Percentiles rank a stretch among this genome's conserved stretches.
phyloP scores from a whole-genome alignment of 495 filamentous ascomycete genomes.

The Ramalina intermedia region DNA sequence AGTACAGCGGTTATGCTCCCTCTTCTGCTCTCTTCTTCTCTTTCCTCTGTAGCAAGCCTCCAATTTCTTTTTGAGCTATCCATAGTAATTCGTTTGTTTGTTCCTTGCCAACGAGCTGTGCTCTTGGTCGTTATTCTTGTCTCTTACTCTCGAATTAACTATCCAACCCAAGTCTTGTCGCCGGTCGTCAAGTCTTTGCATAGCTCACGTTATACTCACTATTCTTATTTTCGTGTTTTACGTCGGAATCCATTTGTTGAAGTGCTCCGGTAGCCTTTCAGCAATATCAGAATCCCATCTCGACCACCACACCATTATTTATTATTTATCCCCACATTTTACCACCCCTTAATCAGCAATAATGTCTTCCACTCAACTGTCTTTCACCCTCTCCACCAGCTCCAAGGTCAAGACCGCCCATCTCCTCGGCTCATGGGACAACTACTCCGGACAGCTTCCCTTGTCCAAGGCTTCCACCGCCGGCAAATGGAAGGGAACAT shows the following conservation, averaged over 20 bases:
- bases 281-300: background rate
- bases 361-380: constrained; percentile 76
- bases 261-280: constrained; percentile 18
- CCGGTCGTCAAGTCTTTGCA: constrained; percentile 35
- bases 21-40: constrained; percentile 22
- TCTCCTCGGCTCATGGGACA: constrained; percentile 95
- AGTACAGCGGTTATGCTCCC: constrained; percentile 3
- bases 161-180: constrained; percentile 28
- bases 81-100: constrained; percentile 18
- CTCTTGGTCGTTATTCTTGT: constrained; percentile 20
- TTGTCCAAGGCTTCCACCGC: constrained; percentile 71
- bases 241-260: constrained; percentile 2
- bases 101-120: constrained; percentile 14
- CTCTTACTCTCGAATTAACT: constrained; percentile 20
- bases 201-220: constrained; percentile 29
- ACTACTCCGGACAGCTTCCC: constrained; percentile 84
- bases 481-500: constrained; percentile 86
- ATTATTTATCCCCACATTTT: constrained; percentile 11
- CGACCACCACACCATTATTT: constrained; percentile 2
- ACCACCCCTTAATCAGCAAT: constrained; percentile 32
- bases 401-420: constrained; percentile 96
- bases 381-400: constrained; percentile 87
- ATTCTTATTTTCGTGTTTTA: constrained; percentile 11
- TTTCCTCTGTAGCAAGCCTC: constrained; percentile 64
- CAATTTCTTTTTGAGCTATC: constrained; percentile 46